Percentiles rank a stretch among this genome's conserved stretches.
Evolutionary conservation across 2,329 filamentous ascomycete species (phyloP).

Genomic region (Fusarium incarnatum): DNA sequence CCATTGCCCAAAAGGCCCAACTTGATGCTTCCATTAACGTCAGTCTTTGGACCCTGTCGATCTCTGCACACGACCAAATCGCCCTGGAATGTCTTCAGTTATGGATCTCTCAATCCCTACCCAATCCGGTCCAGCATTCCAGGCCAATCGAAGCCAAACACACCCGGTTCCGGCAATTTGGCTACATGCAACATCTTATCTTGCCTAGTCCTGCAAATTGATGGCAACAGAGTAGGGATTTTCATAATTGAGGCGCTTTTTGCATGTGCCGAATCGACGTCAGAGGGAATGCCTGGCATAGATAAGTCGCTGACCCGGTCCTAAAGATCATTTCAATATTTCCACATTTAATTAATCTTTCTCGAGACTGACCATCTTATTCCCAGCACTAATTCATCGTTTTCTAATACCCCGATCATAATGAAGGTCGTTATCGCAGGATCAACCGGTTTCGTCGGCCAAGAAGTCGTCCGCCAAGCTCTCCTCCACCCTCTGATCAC

Average conservation of each 20-base stretch:
- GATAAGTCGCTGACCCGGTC: not conserved
- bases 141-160: not conserved
- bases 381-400: not conserved
- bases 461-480: constrained; percentile 58
- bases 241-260: not conserved
- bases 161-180: constrained; percentile 7
- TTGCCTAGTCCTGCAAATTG: not conserved
- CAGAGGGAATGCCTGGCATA: not conserved
- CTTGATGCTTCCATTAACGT: not conserved
- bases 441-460: constrained; percentile 57
- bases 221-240: not conserved
- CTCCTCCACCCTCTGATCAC: constrained; percentile 52
- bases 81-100: constrained; percentile 9
- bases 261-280: not conserved
- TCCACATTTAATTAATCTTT: not conserved
- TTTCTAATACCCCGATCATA: not conserved
- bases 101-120: constrained; percentile 12
- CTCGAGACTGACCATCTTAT: not conserved
- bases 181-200: not conserved
- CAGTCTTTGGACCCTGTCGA: not conserved
- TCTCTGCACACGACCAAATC: not conserved
- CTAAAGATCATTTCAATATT: not conserved
- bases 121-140: constrained; percentile 16
- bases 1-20: not conserved
- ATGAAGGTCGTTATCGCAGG: constrained; percentile 61